Evolutionary conservation across 352 stramenopile genomes (phyloP), one percentile per base, ranked within the genome.

Genomic region (Globisporangium carolinianum): DNA sequence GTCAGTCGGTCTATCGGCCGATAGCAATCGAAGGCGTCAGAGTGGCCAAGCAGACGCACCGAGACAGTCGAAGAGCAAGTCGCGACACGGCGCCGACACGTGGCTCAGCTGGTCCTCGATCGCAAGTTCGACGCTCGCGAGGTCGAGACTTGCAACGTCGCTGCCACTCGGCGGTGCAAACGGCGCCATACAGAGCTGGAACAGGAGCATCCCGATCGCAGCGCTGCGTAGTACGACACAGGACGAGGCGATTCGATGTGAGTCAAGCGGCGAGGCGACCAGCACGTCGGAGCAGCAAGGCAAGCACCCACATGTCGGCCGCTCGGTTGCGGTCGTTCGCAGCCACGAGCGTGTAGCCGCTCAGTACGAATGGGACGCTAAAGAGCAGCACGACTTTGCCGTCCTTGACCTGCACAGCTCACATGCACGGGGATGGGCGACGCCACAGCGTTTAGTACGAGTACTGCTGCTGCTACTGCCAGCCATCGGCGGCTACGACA

Each of bases 161-260:
- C 43, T 24, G 47, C 18, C 55, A 2, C 45, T 36, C 8, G 51
- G 53, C 6, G 61, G 57, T 12, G 68, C 67, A 6, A 75, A 67
- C 0, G 72, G 69, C 45, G 76, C 63, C 67, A 85, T 73, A 18
- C 68, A 74, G 15, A 87, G 57, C 57, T 87, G 77, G 47, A 85
- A 80, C 69, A 85, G 82, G 14, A 85, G 51, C 66, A 83, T 74
- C 6, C 77, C 77, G 43, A 87, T 79, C 5, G 75, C 73, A 12
- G 68, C 67, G 6, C 76, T 86, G 39, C 39, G 37, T 45, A 47
- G 15, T 7, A 54, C 24, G 24, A 24, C 24, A 24, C 24, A 24
- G 1, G 24, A 24, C 24, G 24, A 24, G 24, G 24, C 24, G 24
- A 24, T 24, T 24, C 24, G 24, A 24, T 24, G 24, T 24, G 24